Evolutionary conservation across 2,329 filamentous ascomycete genomes (phyloP), one percentile per base, ranked within the genome.

Genomic region (Lachnellula cervina): DNA sequence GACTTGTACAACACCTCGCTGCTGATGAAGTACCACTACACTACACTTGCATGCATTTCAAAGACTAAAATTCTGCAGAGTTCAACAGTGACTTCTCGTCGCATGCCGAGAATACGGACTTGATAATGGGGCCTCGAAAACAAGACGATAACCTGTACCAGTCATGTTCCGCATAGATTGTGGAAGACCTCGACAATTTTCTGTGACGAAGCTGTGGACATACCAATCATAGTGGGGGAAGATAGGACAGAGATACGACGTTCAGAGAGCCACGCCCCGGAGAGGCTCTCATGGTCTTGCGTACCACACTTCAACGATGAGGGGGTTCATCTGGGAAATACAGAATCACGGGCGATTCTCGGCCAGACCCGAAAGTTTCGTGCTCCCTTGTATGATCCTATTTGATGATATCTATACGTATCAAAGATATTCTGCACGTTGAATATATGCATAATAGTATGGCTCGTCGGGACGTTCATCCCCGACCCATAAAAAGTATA

Each of bases 391-490:
- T 45, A 47, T 37, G 49, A 40, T 42, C n/a, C 46, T 43, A 28
- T 47, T 43, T 13, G 45, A 43, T 43, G n/a, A 43, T 19, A 45
- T 25, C 14, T 40, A 46, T 44, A 11, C 38, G 21, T 28, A 45
- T 51, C 32, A 28, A 38, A 50, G 47, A 16, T 25, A 25, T 23
- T 37, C 16, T 44, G 19, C 54, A 48, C 13, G 34, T 48, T 23
- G 13, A 56, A 48, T 34, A 37, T 34, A 58, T 46, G 43, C 47
- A 57, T 40, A 35, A 38, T 38, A 16, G 17, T 21, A 51, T 61
- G 56, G 61, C 50, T 52, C 16, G 38, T 13, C 54, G 59, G 61
- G 57, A 56, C 57, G 21, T 17, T 48, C 51, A 51, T 59, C 56
- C 59, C 60, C 58, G 60, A 54, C 42, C 54, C 49, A 50, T 49